phyloP scores from a whole-genome alignment of 1,139 yeast species.

The Neolecta irregularis region DNA sequence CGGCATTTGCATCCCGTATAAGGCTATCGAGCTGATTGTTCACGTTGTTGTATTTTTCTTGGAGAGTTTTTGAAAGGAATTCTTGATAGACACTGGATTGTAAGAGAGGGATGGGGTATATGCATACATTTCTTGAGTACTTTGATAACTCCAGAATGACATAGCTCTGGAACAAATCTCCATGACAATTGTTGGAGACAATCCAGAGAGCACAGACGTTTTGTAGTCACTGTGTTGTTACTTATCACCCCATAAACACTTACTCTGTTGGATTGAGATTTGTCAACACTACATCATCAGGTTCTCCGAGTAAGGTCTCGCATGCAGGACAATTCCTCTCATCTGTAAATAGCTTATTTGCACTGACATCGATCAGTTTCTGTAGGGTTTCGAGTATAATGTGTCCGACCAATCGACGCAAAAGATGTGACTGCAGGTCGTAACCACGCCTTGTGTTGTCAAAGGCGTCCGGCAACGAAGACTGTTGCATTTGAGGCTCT shows the following conservation, averaged over 20 bases:
- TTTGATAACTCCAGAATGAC: conserved; percentile 15
- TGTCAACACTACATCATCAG: conserved; percentile 15
- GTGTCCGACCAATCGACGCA: conserved; percentile 14
- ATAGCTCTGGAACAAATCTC: conserved; percentile 14
- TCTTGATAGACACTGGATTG: conserved; percentile 13
- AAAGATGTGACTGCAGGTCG: conserved; percentile 15
- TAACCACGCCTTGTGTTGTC: conserved; percentile 14
- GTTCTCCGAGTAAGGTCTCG: conserved; percentile 11
- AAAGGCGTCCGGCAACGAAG: conserved; percentile 12
- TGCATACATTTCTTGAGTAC: conserved; percentile 15
- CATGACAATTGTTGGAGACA: conserved; percentile 14
- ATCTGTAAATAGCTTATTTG: conserved; percentile 10
- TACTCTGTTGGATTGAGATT: conserved; percentile 14
- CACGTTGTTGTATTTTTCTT: conserved; percentile 11
- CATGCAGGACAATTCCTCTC: conserved; percentile 14
- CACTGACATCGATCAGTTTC: conserved; percentile 1
- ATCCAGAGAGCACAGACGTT: conserved; percentile 14
- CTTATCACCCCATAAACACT: not conserved
- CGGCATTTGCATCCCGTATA: conserved; percentile 11
- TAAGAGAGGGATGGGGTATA: not conserved
- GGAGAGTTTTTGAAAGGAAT: conserved; percentile 9
- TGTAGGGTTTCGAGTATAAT: not conserved
- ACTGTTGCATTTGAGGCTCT: conserved; percentile 13
- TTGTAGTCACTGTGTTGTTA: conserved; percentile 12
- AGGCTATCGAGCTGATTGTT: conserved; percentile 8